These are phyloP conservation scores for Mycena belliarum DNA, from an alignment of 768 basidiomycete species.

Conservation along the genomic window DNA sequence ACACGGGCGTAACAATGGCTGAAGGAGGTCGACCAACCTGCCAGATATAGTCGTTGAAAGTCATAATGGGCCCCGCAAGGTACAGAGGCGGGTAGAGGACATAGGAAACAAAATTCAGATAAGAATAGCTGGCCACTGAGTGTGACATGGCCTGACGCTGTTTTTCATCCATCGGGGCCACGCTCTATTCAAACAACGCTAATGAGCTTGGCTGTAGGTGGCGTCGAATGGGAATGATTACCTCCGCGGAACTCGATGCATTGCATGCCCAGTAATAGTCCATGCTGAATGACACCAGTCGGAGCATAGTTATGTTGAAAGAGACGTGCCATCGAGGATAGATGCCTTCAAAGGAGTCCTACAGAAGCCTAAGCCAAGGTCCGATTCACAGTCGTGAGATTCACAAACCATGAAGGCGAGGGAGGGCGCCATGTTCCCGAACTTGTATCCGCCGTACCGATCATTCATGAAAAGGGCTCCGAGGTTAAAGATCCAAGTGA, in stretches of 20 bases:
- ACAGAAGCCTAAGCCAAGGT: background rate
- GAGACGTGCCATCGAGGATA: slow-evolving; percentile 70
- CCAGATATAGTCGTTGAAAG: slow-evolving; percentile 94
- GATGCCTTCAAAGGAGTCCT: background rate
- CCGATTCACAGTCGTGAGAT: background rate
- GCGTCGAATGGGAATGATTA: slow-evolving; percentile 28
- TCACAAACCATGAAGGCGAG: background rate
- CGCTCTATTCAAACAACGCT: slow-evolving; percentile 28
- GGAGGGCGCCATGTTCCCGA: background rate
- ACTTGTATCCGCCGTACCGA: background rate
- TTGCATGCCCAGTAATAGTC: slow-evolving; percentile 86
- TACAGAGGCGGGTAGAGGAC: slow-evolving; percentile 92
- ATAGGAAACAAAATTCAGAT: slow-evolving; percentile 78
- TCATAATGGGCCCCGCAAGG: slow-evolving; percentile 93
- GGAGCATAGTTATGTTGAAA: slow-evolving; percentile 96
- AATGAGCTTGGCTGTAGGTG: too few relatives aligned
- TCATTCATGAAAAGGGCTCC: background rate
- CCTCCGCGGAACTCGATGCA: slow-evolving; percentile 40
- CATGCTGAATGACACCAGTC: slow-evolving; percentile 85
- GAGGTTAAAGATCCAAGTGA: background rate
- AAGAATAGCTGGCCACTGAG: slow-evolving; percentile 59
- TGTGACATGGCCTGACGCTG: slow-evolving; percentile 61
- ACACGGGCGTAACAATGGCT: background rate
- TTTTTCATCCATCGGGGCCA: slow-evolving; percentile 49
- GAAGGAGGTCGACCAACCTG: slow-evolving; percentile 58